A percentile compares a stretch with the other conserved stretches of the same genome.
These are phyloP conservation scores for Babesia caballi DNA, from an alignment of 169 alveolate genomes.

Conservation along the genomic window DNA sequence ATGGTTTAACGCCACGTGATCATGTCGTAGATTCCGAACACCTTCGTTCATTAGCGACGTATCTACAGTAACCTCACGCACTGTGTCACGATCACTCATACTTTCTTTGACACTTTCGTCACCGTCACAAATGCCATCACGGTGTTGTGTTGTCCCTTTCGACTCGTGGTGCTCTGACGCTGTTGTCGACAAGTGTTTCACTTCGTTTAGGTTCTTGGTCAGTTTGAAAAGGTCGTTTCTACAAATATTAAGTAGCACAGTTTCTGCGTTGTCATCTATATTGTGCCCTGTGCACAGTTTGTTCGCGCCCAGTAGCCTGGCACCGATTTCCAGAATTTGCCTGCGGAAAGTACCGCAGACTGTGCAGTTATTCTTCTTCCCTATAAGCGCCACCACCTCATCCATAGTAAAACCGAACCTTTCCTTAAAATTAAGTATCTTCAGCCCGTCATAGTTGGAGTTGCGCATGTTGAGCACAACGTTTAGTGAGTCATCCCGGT, in stretches of 20 bases:
- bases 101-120: not conserved
- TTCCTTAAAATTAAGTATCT: slow-evolving; percentile 88
- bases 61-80: too few relatives aligned
- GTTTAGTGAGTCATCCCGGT: slow-evolving; percentile 94
- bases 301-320: slow-evolving; percentile 86
- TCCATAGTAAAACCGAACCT: slow-evolving; percentile 95
- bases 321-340: slow-evolving; percentile 95
- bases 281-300: slow-evolving; percentile 97
- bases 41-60: too few relatives aligned
- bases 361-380: slow-evolving; percentile 91
- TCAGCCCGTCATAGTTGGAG: slow-evolving; percentile 85
- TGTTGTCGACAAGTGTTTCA: slow-evolving; percentile 66
- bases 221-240: slow-evolving; percentile 95
- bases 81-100: too few relatives aligned
- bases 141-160: not conserved
- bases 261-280: slow-evolving; percentile 98
- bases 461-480: slow-evolving; percentile 85
- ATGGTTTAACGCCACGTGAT: too few relatives aligned
- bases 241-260: slow-evolving; percentile 92
- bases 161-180: not conserved
- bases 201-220: slow-evolving; percentile 79
- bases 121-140: not conserved
- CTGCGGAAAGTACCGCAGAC: slow-evolving; percentile 97
- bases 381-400: slow-evolving; percentile 90
- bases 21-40: too few relatives aligned